Base-by-base conservation (phyloP, 176 grass and related monocot genomes). In the Carex myosuroides region DNA sequence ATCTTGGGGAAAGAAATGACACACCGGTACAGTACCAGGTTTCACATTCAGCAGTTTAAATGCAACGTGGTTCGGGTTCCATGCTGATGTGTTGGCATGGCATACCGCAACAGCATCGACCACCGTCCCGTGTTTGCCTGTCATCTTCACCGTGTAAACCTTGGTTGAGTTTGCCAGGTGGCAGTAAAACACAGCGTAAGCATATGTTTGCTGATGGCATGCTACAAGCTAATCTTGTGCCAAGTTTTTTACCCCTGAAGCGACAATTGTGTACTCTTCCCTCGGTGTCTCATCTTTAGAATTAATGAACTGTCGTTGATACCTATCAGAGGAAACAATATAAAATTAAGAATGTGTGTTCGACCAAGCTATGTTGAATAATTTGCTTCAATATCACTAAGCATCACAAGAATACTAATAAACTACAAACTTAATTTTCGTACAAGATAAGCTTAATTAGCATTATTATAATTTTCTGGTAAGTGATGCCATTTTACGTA, bases 181-280 rank as follows among this genome's bases (percentile, higher is more conserved):
- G 88, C 94, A 97, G 86, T 87, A 79, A 87, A 97, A 97, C 79
- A 97, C 90, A 6, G 94, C 91, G 80, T 97, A 97, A 30, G 91
- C 74, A 60, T 97, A 97, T 32, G 79, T 71, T 86, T 92, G 90
- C 37, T 88, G 79, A 85, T 97, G 94, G 91, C 94, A 97, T 32
- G 82, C 88, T n/a, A 97, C 91, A 1, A 90, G 84, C 66, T 65
- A 84, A 33, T 33, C 17, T 13, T 24, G 71, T 8, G 73, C 44
- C 62, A 82, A 13, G 63, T 69, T 82, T 84, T 68, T 88, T 55
- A 94, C 90, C 21, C 39, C 86, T 13, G 68, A 35, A 30, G 73
- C 22, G 22, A 79, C 76, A 50, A 94, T 55, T 17, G 89, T 84
- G 86, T 94, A 98, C 87, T 87, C 84, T 79, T 91, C 88, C 85